Base-by-base conservation (phyloP, 495 filamentous ascomycete species). In the Bacidia gigantensis region DNA sequence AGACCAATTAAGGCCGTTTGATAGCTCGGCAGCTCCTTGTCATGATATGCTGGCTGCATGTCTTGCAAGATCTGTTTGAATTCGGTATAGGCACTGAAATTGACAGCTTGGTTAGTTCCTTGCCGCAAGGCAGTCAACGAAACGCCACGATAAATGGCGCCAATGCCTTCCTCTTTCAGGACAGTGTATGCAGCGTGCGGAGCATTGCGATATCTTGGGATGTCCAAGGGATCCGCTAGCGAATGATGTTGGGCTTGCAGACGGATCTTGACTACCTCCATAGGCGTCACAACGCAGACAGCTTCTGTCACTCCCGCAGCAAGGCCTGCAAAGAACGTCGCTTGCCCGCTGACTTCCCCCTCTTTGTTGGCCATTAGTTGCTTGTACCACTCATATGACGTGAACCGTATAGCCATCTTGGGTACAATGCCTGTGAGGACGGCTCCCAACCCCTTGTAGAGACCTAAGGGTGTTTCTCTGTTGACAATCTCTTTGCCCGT, bases 321-420 rank as follows among this genome's bases (percentile, higher is more conserved):
- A 21, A 99, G 82, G 62, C 92, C 92, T 55, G 92, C 89, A 9
- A 95, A 59, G 70, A 99, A 99, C 24, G 86, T 95, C 18, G 73
- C 76, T 58, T 82, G 75, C 47, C 87, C 84, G 51, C 75, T 78
- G 39, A 97, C 75, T 25, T 63, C 54, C 14, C 84, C 81, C 7
- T 84, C 65, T 59, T 80, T 72, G 67, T 85, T 71, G 26, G 85
- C 83, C 2, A 96, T 72, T 58, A 84, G 49, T 62, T 83, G 78
- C 76, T 96, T 99, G 67, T 96, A 99, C 58, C 77, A 79, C 69
- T 97, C 93, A 67, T 95, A 99, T 55, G 86, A 92, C 26, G 93
- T 95, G 71, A 99, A 99, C 17, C 92, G 87, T 61, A 97, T 97
- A 50, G 92, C 93, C 92, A 99, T 99, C 72, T 99, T 99, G 12